Evolutionary conservation across 208 protist genomes (phyloP).

Genomic region (Trypanosoma boissoni): DNA sequence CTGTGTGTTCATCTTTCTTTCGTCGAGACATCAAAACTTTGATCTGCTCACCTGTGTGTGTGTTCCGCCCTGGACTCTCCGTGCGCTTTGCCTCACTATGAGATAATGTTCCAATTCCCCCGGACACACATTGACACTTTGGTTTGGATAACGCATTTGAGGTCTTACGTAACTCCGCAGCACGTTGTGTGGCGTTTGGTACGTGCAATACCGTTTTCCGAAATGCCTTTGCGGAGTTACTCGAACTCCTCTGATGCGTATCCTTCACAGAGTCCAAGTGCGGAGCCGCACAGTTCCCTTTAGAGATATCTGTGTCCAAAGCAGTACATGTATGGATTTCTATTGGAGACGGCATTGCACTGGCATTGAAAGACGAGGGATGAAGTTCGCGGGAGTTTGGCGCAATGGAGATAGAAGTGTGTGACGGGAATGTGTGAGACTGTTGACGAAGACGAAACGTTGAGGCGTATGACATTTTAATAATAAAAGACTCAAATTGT

Average conservation of each 20-base stretch:
- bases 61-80: slow-evolving; percentile 2
- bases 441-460: background rate
- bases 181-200: background rate
- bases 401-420: background rate
- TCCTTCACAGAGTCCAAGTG: too few relatives aligned
- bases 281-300: too few relatives aligned
- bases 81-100: background rate
- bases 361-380: too few relatives aligned
- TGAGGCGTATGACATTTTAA: background rate
- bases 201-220: background rate
- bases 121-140: too few relatives aligned
- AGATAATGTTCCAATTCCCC: too few relatives aligned
- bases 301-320: too few relatives aligned
- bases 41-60: slow-evolving; percentile 8
- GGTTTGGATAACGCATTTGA: too few relatives aligned
- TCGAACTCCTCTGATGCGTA: too few relatives aligned
- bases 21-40: slow-evolving; percentile 11
- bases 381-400: too few relatives aligned
- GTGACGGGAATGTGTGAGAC: background rate
- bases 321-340: too few relatives aligned
- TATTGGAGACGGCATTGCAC: too few relatives aligned
- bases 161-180: background rate
- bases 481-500: background rate
- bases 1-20: slow-evolving; percentile 8
- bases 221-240: background rate